Evolutionary conservation across 2,329 filamentous ascomycete species (phyloP).

Genomic region (Akanthomyces uredinophilus): DNA sequence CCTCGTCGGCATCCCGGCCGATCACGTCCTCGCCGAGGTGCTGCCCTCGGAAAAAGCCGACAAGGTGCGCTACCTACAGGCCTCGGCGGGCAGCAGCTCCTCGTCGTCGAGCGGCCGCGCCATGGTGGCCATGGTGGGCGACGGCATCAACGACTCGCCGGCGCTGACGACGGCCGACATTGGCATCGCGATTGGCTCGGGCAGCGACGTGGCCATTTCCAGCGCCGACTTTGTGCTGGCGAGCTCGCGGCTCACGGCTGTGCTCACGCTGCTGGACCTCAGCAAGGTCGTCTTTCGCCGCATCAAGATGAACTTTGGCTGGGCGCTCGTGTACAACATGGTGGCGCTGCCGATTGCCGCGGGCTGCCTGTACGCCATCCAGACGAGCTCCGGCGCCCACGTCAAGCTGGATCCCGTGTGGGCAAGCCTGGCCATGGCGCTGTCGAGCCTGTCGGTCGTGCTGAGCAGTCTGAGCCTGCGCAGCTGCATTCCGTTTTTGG

Average conservation of each 20-base stretch:
- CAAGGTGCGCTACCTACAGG: slow-evolving; percentile 61
- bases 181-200: slow-evolving; percentile 77
- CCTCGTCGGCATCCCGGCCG: slow-evolving; percentile 65
- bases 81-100: slow-evolving; percentile 36
- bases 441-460: slow-evolving; percentile 87
- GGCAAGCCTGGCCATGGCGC: slow-evolving; percentile 87
- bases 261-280: slow-evolving; percentile 69
- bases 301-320: slow-evolving; percentile 79
- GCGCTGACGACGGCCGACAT: slow-evolving; percentile 77
- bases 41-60: slow-evolving; percentile 78
- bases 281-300: slow-evolving; percentile 67
- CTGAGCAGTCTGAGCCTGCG: slow-evolving; percentile 72
- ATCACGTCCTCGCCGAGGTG: slow-evolving; percentile 80
- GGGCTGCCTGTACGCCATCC: slow-evolving; percentile 64
- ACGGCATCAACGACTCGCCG: slow-evolving; percentile 83
- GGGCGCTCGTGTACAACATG: slow-evolving; percentile 79
- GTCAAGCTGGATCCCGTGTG: slow-evolving; percentile 71
- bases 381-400: slow-evolving; percentile 44
- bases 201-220: slow-evolving; percentile 77
- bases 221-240: slow-evolving; percentile 79
- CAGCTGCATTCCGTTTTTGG: slow-evolving; percentile 38
- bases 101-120: slow-evolving; percentile 32
- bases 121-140: slow-evolving; percentile 76
- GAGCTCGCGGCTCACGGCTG: slow-evolving; percentile 61
- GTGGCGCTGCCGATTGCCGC: slow-evolving; percentile 75